Evolutionary conservation across 768 basidiomycete genomes (phyloP).

Genomic region (Podaxis sp.): DNA sequence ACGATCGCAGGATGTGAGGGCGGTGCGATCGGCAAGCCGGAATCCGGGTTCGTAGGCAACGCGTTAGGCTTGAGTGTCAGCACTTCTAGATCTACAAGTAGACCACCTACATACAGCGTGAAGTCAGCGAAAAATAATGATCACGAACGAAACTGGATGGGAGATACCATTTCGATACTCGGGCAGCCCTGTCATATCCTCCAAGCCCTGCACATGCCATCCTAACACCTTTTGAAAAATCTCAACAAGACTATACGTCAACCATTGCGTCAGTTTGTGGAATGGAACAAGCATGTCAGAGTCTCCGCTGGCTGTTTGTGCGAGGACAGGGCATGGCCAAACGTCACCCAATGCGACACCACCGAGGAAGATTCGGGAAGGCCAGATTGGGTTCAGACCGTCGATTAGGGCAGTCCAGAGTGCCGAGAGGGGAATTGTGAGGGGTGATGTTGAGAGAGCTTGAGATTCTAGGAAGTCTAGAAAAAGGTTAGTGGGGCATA

Average conservation of each 20-base stretch:
- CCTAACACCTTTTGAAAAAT: slow-evolving; percentile 73
- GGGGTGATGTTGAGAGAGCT: slow-evolving; percentile 40
- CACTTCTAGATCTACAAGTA: slow-evolving; percentile 83
- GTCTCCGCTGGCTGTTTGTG: slow-evolving; percentile 31
- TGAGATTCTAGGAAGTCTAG: slow-evolving; percentile 69
- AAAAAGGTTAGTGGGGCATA: background rate
- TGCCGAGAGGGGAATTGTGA: slow-evolving; percentile 65
- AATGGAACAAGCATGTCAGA: slow-evolving; percentile 85
- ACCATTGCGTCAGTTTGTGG: slow-evolving; percentile 95
- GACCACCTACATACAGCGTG: slow-evolving; percentile 56
- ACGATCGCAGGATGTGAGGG: slow-evolving; percentile 89
- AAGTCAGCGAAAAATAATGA: slow-evolving; percentile 1
- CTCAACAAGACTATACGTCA: slow-evolving; percentile 86
- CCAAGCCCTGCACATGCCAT: slow-evolving; percentile 81
- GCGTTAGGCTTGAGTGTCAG: slow-evolving; percentile 61
- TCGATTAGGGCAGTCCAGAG: slow-evolving; percentile 85
- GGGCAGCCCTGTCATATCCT: slow-evolving; percentile 89
- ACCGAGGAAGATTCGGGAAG: slow-evolving; percentile 66
- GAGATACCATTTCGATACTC: slow-evolving; percentile 88
- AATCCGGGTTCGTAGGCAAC: slow-evolving; percentile 48
- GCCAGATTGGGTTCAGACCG: slow-evolving; percentile 89
- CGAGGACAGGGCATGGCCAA: slow-evolving; percentile 77
- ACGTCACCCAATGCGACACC: slow-evolving; percentile 85
- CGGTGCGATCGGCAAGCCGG: slow-evolving; percentile 60
- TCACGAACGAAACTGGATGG: background rate